Base-by-base conservation (phyloP, 495 filamentous ascomycete genomes). In the Achaetomiella virescens region DNA sequence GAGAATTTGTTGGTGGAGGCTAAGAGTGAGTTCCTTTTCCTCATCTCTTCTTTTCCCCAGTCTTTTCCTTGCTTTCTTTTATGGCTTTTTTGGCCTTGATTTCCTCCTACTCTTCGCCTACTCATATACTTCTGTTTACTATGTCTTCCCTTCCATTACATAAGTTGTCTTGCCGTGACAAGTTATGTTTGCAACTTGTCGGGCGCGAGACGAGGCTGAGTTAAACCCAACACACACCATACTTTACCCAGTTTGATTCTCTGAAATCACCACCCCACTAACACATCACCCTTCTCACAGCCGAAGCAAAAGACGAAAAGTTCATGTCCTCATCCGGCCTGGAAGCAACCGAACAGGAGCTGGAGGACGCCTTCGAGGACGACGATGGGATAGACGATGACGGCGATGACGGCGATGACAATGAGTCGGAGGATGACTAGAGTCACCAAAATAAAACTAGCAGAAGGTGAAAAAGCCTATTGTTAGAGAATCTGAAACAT, bases 241-340 rank as follows among this genome's bases (percentile, higher is more conserved):
- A n/a, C n/a, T n/a, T n/a, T n/a, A n/a, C n/a, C n/a, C n/a, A n/a
- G n/a, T n/a, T n/a, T n/a, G n/a, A n/a, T n/a, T n/a, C n/a, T n/a
- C n/a, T n/a, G n/a, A n/a, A n/a, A 31, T 31, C 27, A 31, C 27
- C 27, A 31, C 27, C 27, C 4, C 9, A 29, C 33, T 46, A 27
- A 55, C 48, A 10, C 6, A 15, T 17, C 18, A 2, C 9, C 6
- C 20, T 1, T 12, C 42, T 35, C 22, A 48, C 59, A 79, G 76
- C 86, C 4, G 89, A 93, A 61, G 87, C 86, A 20, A 95, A 90
- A 71, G 84, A 85, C 52, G 88, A 91, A 62, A 89, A 89, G 64
- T 83, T 96, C 59, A 91, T 92, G 85, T 81, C 81, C 57, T 92
- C 91, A 44, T 86, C 88, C 48, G 86, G 87, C 18, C 67, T 89